A percentile compares a stretch with the other conserved stretches of the same genome.
phyloP scores from a whole-genome alignment of 441 rosid species.

The Lepidium campestre region DNA sequence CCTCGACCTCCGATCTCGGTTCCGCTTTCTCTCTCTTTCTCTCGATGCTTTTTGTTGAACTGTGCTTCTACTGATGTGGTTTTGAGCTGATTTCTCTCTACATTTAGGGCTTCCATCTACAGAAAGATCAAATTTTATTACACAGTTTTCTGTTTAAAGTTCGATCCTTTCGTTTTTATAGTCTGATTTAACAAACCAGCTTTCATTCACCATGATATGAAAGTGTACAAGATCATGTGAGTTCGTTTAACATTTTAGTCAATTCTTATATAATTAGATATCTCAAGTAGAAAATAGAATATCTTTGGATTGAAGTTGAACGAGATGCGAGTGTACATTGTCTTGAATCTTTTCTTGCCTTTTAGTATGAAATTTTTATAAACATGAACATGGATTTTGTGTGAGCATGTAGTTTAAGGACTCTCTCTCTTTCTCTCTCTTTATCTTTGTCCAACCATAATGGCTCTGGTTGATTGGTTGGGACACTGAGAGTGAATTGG shows the following conservation, averaged over 20 bases:
- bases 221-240: conserved; percentile 2
- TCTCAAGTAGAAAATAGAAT: not conserved
- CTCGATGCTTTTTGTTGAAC: not conserved
- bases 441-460: conserved; percentile 13
- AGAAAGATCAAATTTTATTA: not conserved
- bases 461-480: conserved; percentile 22
- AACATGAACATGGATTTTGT: conserved; percentile 13
- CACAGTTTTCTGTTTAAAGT: conserved; percentile 11
- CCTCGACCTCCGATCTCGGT: conserved; percentile 80
- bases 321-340: not conserved
- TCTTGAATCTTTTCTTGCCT: not conserved
- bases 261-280: not conserved
- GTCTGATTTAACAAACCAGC: not conserved
- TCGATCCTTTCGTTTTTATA: not conserved
- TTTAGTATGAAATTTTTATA: not conserved
- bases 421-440: not conserved
- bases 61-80: not conserved
- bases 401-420: not conserved
- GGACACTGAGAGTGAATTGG: conserved; percentile 21
- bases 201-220: not conserved
- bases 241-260: conserved; percentile 1
- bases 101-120: conserved; percentile 20
- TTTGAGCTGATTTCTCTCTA: conserved; percentile 2
- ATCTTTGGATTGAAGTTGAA: conserved; percentile 8
- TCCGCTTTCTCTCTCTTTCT: conserved; percentile 38